Percentiles rank a stretch among this genome's conserved stretches.
Conservation (phyloP, 2,329 filamentous ascomycete genomes). For the Aureobasidium sp. region DNA sequence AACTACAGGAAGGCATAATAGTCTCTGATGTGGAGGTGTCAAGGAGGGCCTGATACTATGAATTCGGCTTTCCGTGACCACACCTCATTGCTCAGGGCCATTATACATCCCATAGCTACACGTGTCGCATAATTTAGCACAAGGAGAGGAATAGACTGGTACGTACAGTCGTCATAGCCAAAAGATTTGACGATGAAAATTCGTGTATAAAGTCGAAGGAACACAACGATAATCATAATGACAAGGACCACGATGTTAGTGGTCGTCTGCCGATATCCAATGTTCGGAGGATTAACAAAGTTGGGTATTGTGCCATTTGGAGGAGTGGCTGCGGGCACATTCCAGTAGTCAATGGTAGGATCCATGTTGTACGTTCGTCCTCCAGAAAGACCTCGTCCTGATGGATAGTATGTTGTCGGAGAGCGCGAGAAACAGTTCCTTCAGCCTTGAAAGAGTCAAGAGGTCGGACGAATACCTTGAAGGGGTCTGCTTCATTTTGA, state of each 20-base stretch:
- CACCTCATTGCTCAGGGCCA: neutral
- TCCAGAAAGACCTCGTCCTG: neutral
- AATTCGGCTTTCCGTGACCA: neutral
- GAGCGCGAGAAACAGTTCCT: neutral
- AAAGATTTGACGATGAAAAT: conserved; percentile 19
- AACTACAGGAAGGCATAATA: neutral
- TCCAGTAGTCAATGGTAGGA: conserved; percentile 10
- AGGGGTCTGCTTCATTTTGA: neutral
- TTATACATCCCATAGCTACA: neutral
- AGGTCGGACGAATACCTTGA: neutral
- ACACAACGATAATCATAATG: conserved; percentile 10
- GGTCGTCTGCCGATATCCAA: conserved; percentile 1
- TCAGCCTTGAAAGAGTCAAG: neutral
- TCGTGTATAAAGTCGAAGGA: conserved; percentile 18
- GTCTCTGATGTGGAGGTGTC: neutral
- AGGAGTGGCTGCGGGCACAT: conserved; percentile 6
- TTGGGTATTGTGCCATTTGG: conserved; percentile 15
- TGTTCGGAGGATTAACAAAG: conserved; percentile 15
- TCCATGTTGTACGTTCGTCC: neutral
- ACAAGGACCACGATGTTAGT: conserved; percentile 9
- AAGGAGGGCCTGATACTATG: neutral
- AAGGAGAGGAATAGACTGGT: neutral
- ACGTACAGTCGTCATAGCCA: conserved; percentile 19
- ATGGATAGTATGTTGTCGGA: neutral
- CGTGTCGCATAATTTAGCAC: no score